These are phyloP conservation scores for Colletotrichum echinochloae DNA, from an alignment of 2,329 filamentous ascomycete species.

Conservation along the genomic window DNA sequence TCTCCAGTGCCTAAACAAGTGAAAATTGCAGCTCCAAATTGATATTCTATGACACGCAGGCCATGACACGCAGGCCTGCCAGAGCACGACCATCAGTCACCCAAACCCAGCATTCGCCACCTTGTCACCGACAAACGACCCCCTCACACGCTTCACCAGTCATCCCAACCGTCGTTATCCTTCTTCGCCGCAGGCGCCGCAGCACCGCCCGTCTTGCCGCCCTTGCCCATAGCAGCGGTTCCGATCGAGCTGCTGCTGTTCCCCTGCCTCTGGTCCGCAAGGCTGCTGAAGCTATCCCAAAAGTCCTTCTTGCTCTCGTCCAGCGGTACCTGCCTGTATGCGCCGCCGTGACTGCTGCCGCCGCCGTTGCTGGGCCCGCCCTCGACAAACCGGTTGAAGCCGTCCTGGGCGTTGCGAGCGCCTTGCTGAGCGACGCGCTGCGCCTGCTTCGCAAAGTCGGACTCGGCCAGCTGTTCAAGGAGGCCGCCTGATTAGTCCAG, in stretches of 20 bases:
- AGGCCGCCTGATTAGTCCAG: conserved; percentile 44
- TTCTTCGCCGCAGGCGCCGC: conserved; percentile 54
- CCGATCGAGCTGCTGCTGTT: conserved; percentile 64
- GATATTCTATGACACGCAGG: conserved; percentile 37
- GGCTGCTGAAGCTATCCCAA: conserved; percentile 89
- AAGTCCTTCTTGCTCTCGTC: conserved; percentile 82
- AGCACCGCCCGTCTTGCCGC: conserved; percentile 51
- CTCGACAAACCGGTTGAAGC: conserved; percentile 90
- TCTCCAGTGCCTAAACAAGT: conserved; percentile 13
- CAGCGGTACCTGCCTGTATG: conserved; percentile 55
- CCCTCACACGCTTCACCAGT: conserved; percentile 60
- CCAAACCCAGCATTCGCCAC: conserved; percentile 36
- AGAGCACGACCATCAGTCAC: conserved; percentile 35
- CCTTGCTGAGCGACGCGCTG: conserved; percentile 75
- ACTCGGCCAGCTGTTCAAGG: conserved; percentile 75
- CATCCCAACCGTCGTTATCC: conserved; percentile 73
- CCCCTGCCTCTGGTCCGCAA: conserved; percentile 68
- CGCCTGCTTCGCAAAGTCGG: conserved; percentile 78
- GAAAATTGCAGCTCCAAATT: conserved; percentile 21
- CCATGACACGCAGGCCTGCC: conserved; percentile 35
- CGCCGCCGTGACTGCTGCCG: conserved; percentile 42
- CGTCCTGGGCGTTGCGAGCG: conserved; percentile 80
- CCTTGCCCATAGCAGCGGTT: conserved; percentile 70
- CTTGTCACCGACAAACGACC: not conserved
- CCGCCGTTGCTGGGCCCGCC: conserved; percentile 62